A percentile compares a stretch with the other conserved stretches of the same genome.
phyloP scores from a whole-genome alignment of 441 rosid species.

The Melastoma candidum region DNA sequence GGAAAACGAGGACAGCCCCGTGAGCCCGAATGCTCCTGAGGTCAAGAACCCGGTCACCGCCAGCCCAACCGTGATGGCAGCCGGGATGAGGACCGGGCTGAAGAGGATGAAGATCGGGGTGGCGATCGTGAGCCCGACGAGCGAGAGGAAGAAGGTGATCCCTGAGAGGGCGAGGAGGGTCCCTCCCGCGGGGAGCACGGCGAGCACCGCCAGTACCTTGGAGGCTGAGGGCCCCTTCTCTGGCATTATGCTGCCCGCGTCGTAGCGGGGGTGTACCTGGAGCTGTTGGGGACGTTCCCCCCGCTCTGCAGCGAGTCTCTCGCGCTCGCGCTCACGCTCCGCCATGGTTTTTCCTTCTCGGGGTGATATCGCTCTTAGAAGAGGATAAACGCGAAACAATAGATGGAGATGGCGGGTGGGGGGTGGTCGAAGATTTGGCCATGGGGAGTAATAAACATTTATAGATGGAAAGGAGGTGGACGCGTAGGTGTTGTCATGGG shows the following conservation, averaged over 20 bases:
- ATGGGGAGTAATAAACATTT: background rate
- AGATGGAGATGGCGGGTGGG: too few species aligned
- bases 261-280: conserved; percentile 10
- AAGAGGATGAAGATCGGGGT: conserved; percentile 19
- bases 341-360: background rate
- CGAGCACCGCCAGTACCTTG: conserved; percentile 9
- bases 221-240: conserved; percentile 8
- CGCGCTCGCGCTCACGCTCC: conserved; percentile 2
- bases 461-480: background rate
- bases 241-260: background rate
- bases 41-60: conserved; percentile 15
- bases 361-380: background rate
- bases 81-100: conserved; percentile 20
- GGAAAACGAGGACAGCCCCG: conserved; percentile 15
- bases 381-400: background rate
- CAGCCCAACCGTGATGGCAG: conserved; percentile 14
- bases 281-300: conserved; percentile 5
- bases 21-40: conserved; percentile 19
- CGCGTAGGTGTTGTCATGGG: conserved; percentile 5
- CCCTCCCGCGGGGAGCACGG: conserved; percentile 12
- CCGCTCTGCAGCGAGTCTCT: background rate
- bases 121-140: conserved; percentile 17
- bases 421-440: background rate
- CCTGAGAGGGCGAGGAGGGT: conserved; percentile 20
- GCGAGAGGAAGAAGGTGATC: conserved; percentile 13